Evolutionary conservation across 2,329 filamentous ascomycete genomes (phyloP), one percentile per base, ranked within the genome.

Genomic region (Pseudomassariella vexata): DNA sequence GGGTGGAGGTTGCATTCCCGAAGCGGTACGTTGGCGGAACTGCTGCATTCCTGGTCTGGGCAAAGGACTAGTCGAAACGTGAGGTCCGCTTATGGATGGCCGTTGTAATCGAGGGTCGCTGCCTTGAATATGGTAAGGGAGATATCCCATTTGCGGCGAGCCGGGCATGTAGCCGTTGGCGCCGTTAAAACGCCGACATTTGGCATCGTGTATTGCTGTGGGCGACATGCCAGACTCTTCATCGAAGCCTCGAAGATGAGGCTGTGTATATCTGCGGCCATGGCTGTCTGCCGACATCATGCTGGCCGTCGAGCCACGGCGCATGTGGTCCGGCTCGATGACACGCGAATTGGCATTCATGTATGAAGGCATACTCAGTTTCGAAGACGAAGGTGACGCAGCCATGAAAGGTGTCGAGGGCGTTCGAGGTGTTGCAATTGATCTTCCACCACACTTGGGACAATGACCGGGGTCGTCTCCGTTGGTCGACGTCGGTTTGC

Each of bases 371-470:
- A 42, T 41, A 16, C 12, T 22, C 15, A 27, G 28, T 14, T 43
- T 47, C 17, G 45, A 27, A 8, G 34, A 32, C 8, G 51, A 46
- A 6, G 56, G 49, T 3, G 59, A 52, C 3, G 62, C 55, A 4
- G 53, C 56, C 12, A 55, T 48, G 33, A 64, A 63, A 1, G 70
- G 65, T 3, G 65, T 70, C 11, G 60, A 70, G 0, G 78, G 75
- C 7, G 77, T 79, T 23, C 68, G 66, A 1, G 79, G 76, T 5
- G 76, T 76, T 31, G 72, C 70, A 47, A 81, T 77, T 49, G 70
- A 78, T 9, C 77, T 68, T 9, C 84, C 83, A 38, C 81, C 79
- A 45, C 85, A 89, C 65, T 79, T 85, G 20, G 69, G 65, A 52
- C 85, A 90, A 42, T 74, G 66, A 16, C 63, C 62, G n/a, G 67